Evolutionary conservation across 495 filamentous ascomycete species (phyloP).

Genomic region (Lasiosphaeria ovina): DNA sequence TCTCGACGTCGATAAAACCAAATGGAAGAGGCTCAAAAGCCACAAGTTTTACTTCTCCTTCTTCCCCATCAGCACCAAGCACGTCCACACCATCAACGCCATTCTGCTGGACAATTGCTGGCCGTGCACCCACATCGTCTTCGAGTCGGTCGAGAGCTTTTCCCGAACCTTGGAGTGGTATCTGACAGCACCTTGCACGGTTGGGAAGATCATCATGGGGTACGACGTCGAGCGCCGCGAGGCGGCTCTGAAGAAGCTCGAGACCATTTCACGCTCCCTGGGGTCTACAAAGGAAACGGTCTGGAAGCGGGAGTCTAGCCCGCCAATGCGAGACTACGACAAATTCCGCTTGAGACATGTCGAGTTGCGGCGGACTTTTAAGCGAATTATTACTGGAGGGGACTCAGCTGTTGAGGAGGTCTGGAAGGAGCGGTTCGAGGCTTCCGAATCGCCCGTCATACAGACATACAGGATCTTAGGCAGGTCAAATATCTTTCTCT

Average conservation of each 20-base stretch:
- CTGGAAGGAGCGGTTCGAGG: neutral
- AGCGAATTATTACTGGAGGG: neutral
- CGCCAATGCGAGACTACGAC: slow-evolving; percentile 6
- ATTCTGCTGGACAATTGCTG: slow-evolving; percentile 40
- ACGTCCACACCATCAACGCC: slow-evolving; percentile 44
- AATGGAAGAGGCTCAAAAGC: slow-evolving; percentile 1
- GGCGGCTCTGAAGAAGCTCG: slow-evolving; percentile 27
- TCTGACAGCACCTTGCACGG: slow-evolving; percentile 19
- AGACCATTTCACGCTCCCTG: slow-evolving; percentile 22
- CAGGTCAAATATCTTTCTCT: too few relatives aligned
- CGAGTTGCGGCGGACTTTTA: neutral
- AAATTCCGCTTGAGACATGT: neutral
- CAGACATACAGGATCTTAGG: too few relatives aligned
- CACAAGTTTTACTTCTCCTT: slow-evolving; percentile 45
- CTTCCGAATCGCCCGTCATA: too few relatives aligned
- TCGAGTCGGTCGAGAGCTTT: slow-evolving; percentile 21
- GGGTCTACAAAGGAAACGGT: slow-evolving; percentile 21
- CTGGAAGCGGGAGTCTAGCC: slow-evolving; percentile 5
- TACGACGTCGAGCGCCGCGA: slow-evolving; percentile 16
- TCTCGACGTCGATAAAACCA: slow-evolving; percentile 16
- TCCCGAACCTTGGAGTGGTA: slow-evolving; percentile 34
- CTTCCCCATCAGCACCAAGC: slow-evolving; percentile 30
- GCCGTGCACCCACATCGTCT: slow-evolving; percentile 29
- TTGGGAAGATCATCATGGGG: slow-evolving; percentile 20
- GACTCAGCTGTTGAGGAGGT: neutral